Base-by-base conservation (phyloP, 805 yeast species). In the Hanseniaspora valbyensis region DNA sequence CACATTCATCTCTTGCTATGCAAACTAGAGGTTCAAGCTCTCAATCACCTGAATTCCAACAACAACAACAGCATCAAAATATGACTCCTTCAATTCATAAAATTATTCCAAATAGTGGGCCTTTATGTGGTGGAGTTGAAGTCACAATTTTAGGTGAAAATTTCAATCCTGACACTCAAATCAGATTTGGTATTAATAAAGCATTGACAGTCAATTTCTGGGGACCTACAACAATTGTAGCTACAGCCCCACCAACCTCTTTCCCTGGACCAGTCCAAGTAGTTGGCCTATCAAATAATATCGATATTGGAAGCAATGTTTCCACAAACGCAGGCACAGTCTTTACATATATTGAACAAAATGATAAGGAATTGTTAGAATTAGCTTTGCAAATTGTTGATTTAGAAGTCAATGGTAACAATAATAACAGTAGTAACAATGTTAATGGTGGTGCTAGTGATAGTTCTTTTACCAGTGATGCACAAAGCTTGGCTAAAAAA, bases 361-460 rank as follows among this genome's bases (percentile, higher is more conserved):
- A 96, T 9, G 98, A 92, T 66, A 76, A 92, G 56, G 96, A 90
- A 65, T 74, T 92, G 62, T 85, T 90, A 61, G 98, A 92, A 67
- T 71, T 92, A 55, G 98, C 98, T 1, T 72, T 92, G 58, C 97
- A 92, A 62, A 92, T 92, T 58, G 96, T 92, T 37, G 98, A 98
- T 1, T 71, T 89, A 66, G 90, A 90, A 67, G 88, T 90, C 96
- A 89, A 87, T 61, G 98, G 97, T 53, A 34, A 18, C 7, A 37
- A 24, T 2, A 36, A 37, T 14, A 33, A 14, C 14, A 16, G 13
- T 8, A 13, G 21, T 19, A n/a, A 13, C 7, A 14, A 26, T 34
- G 6, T 26, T n/a, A 24, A 21, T n/a, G 97, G 92, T 61, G 96
- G 90, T 65, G 96, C 97, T 18, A 81, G 82, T 59, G 69, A 92